phyloP scores from a whole-genome alignment of 202 grass and related monocot genomes.

The Hordeum pubiflorum region DNA sequence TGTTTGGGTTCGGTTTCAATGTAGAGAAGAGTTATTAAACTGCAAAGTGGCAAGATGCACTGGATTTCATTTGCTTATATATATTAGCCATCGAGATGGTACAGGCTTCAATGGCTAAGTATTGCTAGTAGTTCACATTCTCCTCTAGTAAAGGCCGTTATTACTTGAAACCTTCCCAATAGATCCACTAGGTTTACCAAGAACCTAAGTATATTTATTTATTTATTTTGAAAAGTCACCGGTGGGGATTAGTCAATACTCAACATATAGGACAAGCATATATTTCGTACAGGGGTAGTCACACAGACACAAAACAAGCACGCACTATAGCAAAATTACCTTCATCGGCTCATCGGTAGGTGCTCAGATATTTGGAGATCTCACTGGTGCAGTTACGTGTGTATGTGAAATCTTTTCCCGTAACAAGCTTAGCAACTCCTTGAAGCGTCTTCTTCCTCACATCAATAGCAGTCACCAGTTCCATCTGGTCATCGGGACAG shows the following conservation, averaged over 20 bases:
- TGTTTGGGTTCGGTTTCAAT: no score
- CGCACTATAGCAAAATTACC: neutral
- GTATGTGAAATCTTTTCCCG: neutral
- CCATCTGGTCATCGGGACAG: neutral
- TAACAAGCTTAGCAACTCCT: neutral
- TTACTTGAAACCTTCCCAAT: no score
- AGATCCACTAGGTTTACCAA: neutral
- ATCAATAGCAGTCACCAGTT: neutral
- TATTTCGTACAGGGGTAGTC: neutral
- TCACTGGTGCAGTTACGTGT: neutral
- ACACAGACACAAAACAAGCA: neutral
- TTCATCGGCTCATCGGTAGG: neutral
- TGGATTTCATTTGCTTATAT: no score
- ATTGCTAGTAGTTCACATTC: no score
- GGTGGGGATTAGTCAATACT: neutral
- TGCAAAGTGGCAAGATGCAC: no score
- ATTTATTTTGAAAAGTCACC: neutral
- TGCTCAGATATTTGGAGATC: neutral
- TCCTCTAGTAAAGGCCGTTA: no score
- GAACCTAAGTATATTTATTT: neutral
- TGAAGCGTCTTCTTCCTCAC: neutral
- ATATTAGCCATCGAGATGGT: no score
- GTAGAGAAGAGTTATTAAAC: no score
- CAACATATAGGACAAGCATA: neutral
- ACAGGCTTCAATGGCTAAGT: no score